These are phyloP conservation scores for Hanseniaspora nectarophila DNA, from an alignment of 805 yeast genomes.

Conservation along the genomic window DNA sequence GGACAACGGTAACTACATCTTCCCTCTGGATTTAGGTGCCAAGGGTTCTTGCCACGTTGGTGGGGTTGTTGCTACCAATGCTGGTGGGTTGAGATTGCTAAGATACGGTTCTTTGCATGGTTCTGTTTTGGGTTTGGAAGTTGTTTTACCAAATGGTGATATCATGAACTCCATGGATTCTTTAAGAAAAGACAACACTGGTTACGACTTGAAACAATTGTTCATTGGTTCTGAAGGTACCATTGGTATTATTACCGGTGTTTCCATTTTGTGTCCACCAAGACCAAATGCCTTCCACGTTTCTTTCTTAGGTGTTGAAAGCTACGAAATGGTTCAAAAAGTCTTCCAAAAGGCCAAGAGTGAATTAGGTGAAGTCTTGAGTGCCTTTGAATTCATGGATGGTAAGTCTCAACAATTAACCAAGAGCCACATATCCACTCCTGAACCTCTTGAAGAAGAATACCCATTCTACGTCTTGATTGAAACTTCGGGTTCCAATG, in stretches of 20 bases:
- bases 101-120: constrained; percentile 92
- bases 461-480: constrained; percentile 84
- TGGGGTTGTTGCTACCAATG: constrained; percentile 89
- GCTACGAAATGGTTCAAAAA: constrained; percentile 72
- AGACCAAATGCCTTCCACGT: constrained; percentile 79
- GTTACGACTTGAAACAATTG: constrained; percentile 82
- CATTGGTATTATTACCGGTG: constrained; percentile 79
- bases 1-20: constrained; percentile 66
- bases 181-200: constrained; percentile 88
- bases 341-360: constrained; percentile 66
- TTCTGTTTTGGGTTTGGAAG: constrained; percentile 79
- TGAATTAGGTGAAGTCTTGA: constrained; percentile 72
- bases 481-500: constrained; percentile 92
- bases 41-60: constrained; percentile 95
- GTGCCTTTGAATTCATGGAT: constrained; percentile 94
- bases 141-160: constrained; percentile 82
- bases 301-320: constrained; percentile 71
- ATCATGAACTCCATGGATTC: constrained; percentile 68
- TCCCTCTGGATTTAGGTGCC: constrained; percentile 91
- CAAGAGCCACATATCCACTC: constrained; percentile 43
- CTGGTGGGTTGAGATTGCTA: constrained; percentile 82
- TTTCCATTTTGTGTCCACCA: constrained; percentile 79
- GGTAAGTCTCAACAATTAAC: constrained; percentile 52
- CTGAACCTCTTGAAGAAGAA: constrained; percentile 69
- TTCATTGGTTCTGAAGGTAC: constrained; percentile 94